Evolutionary conservation across 1,139 yeast genomes (phyloP), one percentile per base, ranked within the genome.

Genomic region (Suhomyces choctaworum): DNA sequence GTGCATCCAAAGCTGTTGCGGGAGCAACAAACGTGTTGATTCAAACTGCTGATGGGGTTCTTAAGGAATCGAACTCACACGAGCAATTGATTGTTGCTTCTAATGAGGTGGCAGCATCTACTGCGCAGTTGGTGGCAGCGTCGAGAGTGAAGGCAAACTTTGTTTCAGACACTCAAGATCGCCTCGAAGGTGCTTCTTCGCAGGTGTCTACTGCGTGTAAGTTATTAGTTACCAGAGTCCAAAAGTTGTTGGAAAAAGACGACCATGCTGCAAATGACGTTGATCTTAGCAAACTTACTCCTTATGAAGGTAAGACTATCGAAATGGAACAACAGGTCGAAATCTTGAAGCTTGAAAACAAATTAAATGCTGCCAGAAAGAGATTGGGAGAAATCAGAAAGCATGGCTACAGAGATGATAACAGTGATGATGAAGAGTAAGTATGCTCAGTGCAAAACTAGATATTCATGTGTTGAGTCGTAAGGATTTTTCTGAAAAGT

Each of bases 261-360:
- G 64, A 60, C 6, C 44, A 47, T 10, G 31, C 49, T 5, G 6
- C 20, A 8, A 64, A 70, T 36, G 78, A 73, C 22, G 57, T 82
- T 36, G 95, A 88, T 54, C 84, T 82, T 54, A 72, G 84, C 22
- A 76, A 73, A 50, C 63, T 87, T 41, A 74, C 89, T 11, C 77
- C 87, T 14, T 88, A 86, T 54, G 95, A 87, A 58, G 88, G 88
- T 50, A 85, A 85, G 60, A 85, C 95, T 0, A 74, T 80, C 19
- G 95, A 90, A 54, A 87, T 88, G 96, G 95, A 88, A 53, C 96
- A 88, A 60, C 96, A 88, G 58, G 96, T 89, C 10, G 90, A 86
- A 57, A 89, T 88, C 30, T 71, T 88, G 59, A 85, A 86, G 59
- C 66, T 88, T 43, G 96, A 88, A 53, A 86, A 86, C 50, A 76